Percentiles rank a stretch among this genome's conserved stretches.
Conservation (phyloP, 2,329 filamentous ascomycete genomes). For the Endoconidiophora polonica region DNA sequence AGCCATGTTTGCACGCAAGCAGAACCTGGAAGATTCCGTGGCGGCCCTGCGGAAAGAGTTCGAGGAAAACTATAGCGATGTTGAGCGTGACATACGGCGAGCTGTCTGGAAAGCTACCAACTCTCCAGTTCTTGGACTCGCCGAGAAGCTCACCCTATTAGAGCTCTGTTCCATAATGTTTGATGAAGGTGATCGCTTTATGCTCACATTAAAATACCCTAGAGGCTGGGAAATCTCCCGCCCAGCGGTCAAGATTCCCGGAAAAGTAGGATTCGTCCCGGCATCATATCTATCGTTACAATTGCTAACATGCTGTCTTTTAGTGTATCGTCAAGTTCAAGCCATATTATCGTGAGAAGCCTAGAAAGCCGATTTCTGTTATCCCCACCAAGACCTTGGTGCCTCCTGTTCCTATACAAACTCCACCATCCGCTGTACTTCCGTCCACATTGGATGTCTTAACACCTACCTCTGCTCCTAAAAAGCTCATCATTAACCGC, state of each 20-base stretch:
- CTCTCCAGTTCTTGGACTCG: conserved; percentile 23
- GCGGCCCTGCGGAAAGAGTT: conserved; percentile 28
- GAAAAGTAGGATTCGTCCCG: conserved; percentile 19
- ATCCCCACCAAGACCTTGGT: conserved; percentile 1
- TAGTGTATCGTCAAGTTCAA: conserved; percentile 24
- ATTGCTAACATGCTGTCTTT: background rate
- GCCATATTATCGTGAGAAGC: conserved; percentile 21
- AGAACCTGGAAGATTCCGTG: conserved; percentile 42
- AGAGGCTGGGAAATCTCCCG: conserved; percentile 26
- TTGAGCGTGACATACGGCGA: conserved; percentile 24
- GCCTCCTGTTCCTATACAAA: background rate
- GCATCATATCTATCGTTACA: background rate
- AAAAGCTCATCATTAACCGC: conserved; percentile 14
- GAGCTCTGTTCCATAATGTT: conserved; percentile 32
- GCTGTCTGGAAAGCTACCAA: conserved; percentile 29
- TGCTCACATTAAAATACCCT: conserved; percentile 25
- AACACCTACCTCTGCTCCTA: conserved; percentile 6
- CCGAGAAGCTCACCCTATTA: conserved; percentile 26
- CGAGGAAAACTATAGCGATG: conserved; percentile 24
- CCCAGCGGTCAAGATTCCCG: conserved; percentile 21
- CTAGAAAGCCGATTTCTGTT: conserved; percentile 2
- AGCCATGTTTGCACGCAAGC: conserved; percentile 47
- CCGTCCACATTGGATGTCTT: background rate
- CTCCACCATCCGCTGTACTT: background rate
- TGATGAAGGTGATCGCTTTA: conserved; percentile 27